Percentiles rank a stretch among this genome's conserved stretches.
phyloP scores from a whole-genome alignment of 2,329 filamentous ascomycete genomes.

The Trichoderma simmonsii region DNA sequence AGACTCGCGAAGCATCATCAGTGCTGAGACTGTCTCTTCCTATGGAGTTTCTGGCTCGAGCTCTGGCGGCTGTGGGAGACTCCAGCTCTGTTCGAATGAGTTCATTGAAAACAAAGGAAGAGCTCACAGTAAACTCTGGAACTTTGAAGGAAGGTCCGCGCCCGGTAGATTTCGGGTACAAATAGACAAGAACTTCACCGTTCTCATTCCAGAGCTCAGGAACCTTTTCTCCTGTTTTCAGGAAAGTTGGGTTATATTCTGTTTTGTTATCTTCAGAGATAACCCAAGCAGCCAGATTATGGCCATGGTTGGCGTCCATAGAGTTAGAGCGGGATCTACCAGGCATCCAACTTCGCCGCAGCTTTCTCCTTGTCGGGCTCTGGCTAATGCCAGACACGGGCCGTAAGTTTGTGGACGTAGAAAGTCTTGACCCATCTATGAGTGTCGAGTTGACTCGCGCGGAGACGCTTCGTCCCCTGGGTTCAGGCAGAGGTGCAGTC shows the following conservation, averaged over 20 bases:
- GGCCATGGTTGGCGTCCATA: slow-evolving; percentile 27
- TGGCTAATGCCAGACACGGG: slow-evolving; percentile 37
- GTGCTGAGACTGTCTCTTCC: slow-evolving; percentile 47
- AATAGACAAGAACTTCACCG: slow-evolving; percentile 55
- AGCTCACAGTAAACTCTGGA: slow-evolving; percentile 50
- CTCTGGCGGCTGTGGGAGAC: slow-evolving; percentile 30
- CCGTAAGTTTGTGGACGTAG: slow-evolving; percentile 31
- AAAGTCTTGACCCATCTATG: slow-evolving; percentile 33
- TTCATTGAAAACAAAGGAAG: slow-evolving; percentile 54
- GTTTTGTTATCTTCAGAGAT: slow-evolving; percentile 48
- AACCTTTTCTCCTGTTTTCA: slow-evolving; percentile 57
- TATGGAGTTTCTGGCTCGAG: slow-evolving; percentile 44
- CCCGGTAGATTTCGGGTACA: slow-evolving; percentile 51
- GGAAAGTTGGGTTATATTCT: slow-evolving; percentile 54
- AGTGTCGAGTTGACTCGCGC: slow-evolving; percentile 40
- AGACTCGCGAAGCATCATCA: slow-evolving; percentile 46
- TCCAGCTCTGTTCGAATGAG: slow-evolving; percentile 47
- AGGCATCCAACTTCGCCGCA: slow-evolving; percentile 54
- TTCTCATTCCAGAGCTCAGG: slow-evolving; percentile 64
- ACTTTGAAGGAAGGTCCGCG: slow-evolving; percentile 60
- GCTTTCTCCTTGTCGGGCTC: slow-evolving; percentile 44
- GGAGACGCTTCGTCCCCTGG: slow-evolving; percentile 46
- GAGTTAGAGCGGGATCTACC: slow-evolving; percentile 54
- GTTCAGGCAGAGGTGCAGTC: slow-evolving; percentile 36
- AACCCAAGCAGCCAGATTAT: slow-evolving; percentile 49